Percentiles rank a stretch among this genome's conserved stretches.
Evolutionary conservation across 768 basidiomycete species (phyloP).

Genomic region (Hygrophorus pudorinus): DNA sequence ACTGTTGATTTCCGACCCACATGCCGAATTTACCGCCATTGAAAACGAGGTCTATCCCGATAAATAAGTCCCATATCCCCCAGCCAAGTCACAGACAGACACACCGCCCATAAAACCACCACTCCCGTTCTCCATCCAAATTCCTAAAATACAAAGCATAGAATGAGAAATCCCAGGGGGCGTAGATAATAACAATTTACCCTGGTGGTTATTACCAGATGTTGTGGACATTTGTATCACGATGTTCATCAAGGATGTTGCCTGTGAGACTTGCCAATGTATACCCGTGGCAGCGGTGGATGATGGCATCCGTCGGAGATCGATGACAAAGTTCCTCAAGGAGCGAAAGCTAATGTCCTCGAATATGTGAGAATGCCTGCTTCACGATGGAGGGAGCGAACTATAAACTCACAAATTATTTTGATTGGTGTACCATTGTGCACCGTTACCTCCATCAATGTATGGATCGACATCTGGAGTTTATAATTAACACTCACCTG

Average conservation of each 20-base stretch:
- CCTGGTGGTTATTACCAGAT: conserved; percentile 56
- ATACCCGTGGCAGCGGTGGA: conserved; percentile 52
- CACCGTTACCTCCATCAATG: conserved; percentile 47
- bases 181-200: conserved; percentile 20
- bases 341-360: conserved; percentile 47
- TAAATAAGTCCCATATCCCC: conserved; percentile 11
- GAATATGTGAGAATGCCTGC: background rate
- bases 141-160: conserved; percentile 23
- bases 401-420: conserved; percentile 60
- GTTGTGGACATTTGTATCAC: conserved; percentile 61
- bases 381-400: background rate
- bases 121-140: conserved; percentile 74
- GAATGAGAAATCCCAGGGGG: background rate
- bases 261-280: conserved; percentile 80
- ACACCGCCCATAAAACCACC: conserved; percentile 48
- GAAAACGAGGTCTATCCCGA: background rate
- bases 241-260: conserved; percentile 67
- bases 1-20: conserved; percentile 78
- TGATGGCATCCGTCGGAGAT: conserved; percentile 41
- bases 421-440: conserved; percentile 54
- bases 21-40: conserved; percentile 54
- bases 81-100: conserved; percentile 44
- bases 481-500: background rate
- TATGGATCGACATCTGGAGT: conserved; percentile 63
- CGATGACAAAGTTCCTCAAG: conserved; percentile 67